Percentiles rank a stretch among this genome's conserved stretches.
These are phyloP conservation scores for Kwoniella pini DNA, from an alignment of 768 basidiomycete species.

Conservation along the genomic window DNA sequence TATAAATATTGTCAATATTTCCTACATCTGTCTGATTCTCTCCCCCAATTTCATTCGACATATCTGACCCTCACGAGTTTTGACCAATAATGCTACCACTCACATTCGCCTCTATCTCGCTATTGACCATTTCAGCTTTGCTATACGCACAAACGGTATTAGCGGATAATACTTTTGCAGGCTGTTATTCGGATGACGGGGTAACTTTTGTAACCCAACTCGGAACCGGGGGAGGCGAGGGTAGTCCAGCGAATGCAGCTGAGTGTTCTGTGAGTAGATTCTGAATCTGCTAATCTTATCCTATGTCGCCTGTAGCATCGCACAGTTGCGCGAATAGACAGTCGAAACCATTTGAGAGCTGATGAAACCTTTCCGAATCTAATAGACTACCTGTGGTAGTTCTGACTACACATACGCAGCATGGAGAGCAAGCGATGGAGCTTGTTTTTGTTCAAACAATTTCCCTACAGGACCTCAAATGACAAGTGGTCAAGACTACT, in stretches of 20 bases:
- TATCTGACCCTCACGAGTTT: too few species aligned
- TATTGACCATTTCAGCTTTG: not conserved
- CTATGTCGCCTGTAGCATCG: not conserved
- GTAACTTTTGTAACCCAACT: not conserved
- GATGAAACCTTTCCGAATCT: too few species aligned
- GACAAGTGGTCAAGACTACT: not conserved
- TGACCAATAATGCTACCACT: too few species aligned
- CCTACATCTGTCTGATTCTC: too few species aligned
- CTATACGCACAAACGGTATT: not conserved
- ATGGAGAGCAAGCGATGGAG: not conserved
- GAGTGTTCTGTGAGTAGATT: conserved; percentile 3
- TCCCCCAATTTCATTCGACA: too few species aligned
- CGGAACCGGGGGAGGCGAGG: not conserved
- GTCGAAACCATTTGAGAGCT: too few species aligned
- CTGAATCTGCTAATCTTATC: too few species aligned
- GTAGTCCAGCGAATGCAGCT: not conserved
- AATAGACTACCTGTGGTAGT: too few species aligned
- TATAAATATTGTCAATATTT: too few species aligned
- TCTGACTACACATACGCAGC: not conserved
- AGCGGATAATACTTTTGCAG: conserved; percentile 11
- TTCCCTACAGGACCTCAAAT: not conserved
- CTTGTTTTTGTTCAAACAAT: conserved; percentile 3
- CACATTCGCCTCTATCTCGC: not conserved
- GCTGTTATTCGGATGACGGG: conserved; percentile 1
- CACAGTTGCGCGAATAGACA: not conserved